Conservation (phyloP, 176 grass and related monocot species). For the Oryza meyeriana region DNA sequence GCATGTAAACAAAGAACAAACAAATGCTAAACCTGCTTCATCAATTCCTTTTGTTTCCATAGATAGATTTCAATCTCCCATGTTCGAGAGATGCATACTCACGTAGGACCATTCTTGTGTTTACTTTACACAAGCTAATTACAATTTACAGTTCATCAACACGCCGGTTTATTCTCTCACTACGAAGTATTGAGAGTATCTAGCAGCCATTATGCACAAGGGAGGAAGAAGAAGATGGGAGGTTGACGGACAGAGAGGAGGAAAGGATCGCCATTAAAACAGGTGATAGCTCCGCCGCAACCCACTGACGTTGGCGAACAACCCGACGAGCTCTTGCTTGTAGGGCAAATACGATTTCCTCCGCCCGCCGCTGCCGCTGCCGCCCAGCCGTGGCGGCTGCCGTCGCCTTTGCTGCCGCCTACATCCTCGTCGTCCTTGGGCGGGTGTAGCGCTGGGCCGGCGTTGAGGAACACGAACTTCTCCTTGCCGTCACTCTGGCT, state of each 20-base stretch:
- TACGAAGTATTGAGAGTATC: background rate
- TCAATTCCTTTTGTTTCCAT: background rate
- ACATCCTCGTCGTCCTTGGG: background rate
- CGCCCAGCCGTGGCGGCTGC: constrained; percentile 1
- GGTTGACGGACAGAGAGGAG: background rate
- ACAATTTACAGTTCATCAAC: background rate
- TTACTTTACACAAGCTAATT: background rate
- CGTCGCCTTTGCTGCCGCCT: background rate
- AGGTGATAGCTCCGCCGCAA: constrained; percentile 63
- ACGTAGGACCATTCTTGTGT: background rate
- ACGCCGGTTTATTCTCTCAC: background rate
- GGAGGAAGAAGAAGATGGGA: background rate
- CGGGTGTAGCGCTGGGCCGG: constrained; percentile 1
- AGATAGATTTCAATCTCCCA: background rate
- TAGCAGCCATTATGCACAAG: constrained; percentile 3
- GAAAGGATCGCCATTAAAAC: constrained; percentile 21
- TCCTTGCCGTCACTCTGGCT: constrained; percentile 98
- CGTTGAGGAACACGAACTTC: constrained; percentile 83
- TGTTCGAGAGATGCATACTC: background rate
- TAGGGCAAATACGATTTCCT: constrained; percentile 81
- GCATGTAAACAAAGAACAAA: background rate
- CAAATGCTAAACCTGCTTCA: background rate
- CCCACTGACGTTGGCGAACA: constrained; percentile 83
- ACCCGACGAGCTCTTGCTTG: constrained; percentile 71
- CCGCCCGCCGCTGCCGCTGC: constrained; percentile 1